Conservation (phyloP, 164 flowering plant genomes). For the Chimonanthus salicifolius region DNA sequence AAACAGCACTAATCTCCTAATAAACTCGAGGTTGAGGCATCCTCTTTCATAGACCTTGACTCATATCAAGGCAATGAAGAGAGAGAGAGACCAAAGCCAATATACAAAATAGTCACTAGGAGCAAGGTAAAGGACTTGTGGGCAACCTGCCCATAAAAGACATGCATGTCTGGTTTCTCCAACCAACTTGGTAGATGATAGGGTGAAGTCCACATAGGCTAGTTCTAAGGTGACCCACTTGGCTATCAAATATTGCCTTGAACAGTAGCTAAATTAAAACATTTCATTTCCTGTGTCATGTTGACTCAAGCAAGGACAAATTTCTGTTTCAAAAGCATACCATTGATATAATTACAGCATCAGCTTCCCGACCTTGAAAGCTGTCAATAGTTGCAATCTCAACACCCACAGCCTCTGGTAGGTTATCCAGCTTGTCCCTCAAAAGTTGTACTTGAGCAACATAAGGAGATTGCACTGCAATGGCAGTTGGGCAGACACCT, state of each 20-base stretch:
- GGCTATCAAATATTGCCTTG: not conserved
- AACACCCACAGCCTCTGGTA: constrained; percentile 60
- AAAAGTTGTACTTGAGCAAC: constrained; percentile 95
- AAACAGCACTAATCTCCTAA: too few species aligned
- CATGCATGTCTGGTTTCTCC: too few species aligned
- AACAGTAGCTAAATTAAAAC: not conserved
- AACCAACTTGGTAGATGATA: too few species aligned
- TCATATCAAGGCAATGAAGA: too few species aligned
- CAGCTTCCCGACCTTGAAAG: constrained; percentile 95
- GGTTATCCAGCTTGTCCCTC: constrained; percentile 74
- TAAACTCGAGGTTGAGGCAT: too few species aligned
- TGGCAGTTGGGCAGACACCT: constrained; percentile 72
- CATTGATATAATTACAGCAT: constrained; percentile 95
- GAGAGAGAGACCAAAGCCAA: too few species aligned
- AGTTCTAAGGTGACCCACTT: too few species aligned
- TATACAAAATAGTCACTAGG: too few species aligned
- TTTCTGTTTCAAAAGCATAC: constrained; percentile 27
- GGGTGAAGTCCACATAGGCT: too few species aligned
- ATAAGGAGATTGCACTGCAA: constrained; percentile 91
- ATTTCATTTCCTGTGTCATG: not conserved
- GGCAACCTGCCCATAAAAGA: too few species aligned
- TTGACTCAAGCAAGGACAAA: not conserved
- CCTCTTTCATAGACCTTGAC: too few species aligned
- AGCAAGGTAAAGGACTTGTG: too few species aligned
- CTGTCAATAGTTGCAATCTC: constrained; percentile 94